These are phyloP conservation scores for Leccinum boreale DNA, from an alignment of 768 basidiomycete species.

Conservation along the genomic window DNA sequence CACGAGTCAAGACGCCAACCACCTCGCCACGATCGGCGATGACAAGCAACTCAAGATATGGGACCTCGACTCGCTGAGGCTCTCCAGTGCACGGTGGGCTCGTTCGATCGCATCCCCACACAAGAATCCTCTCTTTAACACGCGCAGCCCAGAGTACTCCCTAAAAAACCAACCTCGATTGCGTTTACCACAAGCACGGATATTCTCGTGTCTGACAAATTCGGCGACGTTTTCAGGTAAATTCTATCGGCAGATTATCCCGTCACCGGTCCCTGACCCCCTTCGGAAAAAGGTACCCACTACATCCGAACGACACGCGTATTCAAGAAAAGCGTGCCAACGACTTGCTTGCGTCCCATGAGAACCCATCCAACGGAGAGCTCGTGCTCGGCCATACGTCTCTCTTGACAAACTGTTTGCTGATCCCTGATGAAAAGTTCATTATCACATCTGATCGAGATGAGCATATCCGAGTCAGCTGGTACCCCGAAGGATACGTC, in stretches of 20 bases:
- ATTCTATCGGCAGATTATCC: constrained; percentile 5
- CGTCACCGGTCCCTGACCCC: background rate
- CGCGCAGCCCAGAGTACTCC: constrained; percentile 55
- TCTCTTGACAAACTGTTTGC: constrained; percentile 68
- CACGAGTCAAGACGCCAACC: constrained; percentile 39
- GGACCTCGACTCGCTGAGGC: constrained; percentile 52
- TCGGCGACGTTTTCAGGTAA: constrained; percentile 89
- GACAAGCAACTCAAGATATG: constrained; percentile 83
- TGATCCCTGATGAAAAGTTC: constrained; percentile 63
- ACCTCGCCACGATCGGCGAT: constrained; percentile 66
- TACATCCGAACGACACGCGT: constrained; percentile 32
- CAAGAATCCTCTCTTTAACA: background rate
- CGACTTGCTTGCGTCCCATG: constrained; percentile 51
- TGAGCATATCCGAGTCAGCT: constrained; percentile 90
- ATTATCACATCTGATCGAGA: constrained; percentile 93
- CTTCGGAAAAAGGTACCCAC: constrained; percentile 50
- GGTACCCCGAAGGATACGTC: constrained; percentile 82
- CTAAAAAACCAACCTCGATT: constrained; percentile 78
- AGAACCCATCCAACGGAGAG: constrained; percentile 64
- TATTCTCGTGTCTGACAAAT: constrained; percentile 88
- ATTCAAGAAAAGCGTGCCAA: constrained; percentile 27
- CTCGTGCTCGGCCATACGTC: constrained; percentile 88
- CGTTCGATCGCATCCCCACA: background rate
- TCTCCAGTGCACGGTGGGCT: constrained; percentile 61
- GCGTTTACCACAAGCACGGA: constrained; percentile 58